Evolutionary conservation across 2,329 filamentous ascomycete species (phyloP).

Genomic region (Chaetothyriales sp.): DNA sequence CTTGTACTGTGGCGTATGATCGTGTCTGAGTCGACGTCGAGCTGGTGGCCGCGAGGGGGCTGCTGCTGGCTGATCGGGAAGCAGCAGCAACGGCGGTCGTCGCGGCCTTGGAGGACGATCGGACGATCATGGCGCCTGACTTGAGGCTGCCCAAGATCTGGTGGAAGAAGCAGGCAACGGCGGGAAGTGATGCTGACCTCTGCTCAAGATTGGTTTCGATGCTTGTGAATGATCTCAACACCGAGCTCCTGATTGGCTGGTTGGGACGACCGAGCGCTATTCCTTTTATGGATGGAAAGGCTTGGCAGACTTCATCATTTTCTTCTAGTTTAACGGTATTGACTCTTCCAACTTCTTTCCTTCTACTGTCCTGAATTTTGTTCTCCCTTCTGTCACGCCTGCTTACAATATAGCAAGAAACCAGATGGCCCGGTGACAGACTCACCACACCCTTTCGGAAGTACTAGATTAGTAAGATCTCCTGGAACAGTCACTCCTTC

Average conservation of each 20-base stretch:
- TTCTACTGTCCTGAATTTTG: neutral
- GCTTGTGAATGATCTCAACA: neutral
- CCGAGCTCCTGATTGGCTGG: neutral
- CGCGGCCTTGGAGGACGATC: constrained; percentile 21
- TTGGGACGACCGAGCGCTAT: neutral
- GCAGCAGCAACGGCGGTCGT: constrained; percentile 23
- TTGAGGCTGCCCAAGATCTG: neutral
- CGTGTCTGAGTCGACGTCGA: constrained; percentile 38
- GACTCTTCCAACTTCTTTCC: neutral
- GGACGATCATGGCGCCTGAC: constrained; percentile 13
- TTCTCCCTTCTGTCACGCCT: neutral
- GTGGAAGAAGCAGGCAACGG: neutral
- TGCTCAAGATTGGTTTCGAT: neutral
- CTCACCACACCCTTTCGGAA: neutral
- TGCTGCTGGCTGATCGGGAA: constrained; percentile 30
- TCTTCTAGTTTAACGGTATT: neutral
- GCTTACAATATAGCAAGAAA: constrained; percentile 5
- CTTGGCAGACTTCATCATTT: no score
- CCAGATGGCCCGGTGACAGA: constrained; percentile 1
- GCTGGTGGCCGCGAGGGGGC: constrained; percentile 15
- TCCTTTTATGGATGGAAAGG: neutral
- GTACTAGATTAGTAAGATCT: constrained; percentile 1
- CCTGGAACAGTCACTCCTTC: constrained; percentile 18
- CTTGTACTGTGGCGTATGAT: constrained; percentile 67
- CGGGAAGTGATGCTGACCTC: neutral